Conservation (phyloP, 768 basidiomycete genomes). For the Postia placenta region DNA sequence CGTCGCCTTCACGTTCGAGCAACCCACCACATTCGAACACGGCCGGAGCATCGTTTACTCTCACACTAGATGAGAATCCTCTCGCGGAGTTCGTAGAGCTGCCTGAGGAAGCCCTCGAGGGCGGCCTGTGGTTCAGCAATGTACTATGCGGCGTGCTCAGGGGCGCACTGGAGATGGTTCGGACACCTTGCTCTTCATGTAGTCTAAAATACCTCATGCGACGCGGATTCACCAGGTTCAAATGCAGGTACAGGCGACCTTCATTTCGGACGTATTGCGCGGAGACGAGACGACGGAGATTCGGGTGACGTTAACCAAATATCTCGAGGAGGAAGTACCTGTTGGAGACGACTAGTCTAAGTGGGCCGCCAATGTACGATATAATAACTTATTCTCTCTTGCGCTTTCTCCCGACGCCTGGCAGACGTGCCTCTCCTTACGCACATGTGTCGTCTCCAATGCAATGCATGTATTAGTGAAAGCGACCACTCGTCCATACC, state of each 20-base stretch:
- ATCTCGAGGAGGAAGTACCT: constrained; percentile 94
- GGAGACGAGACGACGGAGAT: constrained; percentile 96
- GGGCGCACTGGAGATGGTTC: constrained; percentile 94
- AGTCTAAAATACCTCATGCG: too few relatives aligned
- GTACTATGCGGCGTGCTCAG: constrained; percentile 90
- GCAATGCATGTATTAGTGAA: background rate
- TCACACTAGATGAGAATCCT: constrained; percentile 94
- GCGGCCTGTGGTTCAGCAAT: constrained; percentile 96
- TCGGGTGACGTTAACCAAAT: constrained; percentile 82
- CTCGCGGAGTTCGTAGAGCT: constrained; percentile 95
- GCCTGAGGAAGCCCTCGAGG: constrained; percentile 87
- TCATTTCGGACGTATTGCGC: constrained; percentile 83
- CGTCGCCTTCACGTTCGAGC: constrained; percentile 34
- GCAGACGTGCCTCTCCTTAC: background rate
- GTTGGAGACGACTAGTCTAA: constrained; percentile 75
- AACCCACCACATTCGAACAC: constrained; percentile 33
- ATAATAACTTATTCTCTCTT: constrained; percentile 9
- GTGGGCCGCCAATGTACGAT: constrained; percentile 17
- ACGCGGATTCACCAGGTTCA: too few relatives aligned
- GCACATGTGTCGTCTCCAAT: background rate
- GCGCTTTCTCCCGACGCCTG: background rate
- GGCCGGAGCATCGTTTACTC: constrained; percentile 60
- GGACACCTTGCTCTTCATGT: background rate
- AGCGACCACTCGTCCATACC: too few relatives aligned
- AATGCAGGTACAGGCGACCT: constrained; percentile 88